Evolutionary conservation across 495 filamentous ascomycete genomes (phyloP).

Genomic region (Penicillium egyptiacum): DNA sequence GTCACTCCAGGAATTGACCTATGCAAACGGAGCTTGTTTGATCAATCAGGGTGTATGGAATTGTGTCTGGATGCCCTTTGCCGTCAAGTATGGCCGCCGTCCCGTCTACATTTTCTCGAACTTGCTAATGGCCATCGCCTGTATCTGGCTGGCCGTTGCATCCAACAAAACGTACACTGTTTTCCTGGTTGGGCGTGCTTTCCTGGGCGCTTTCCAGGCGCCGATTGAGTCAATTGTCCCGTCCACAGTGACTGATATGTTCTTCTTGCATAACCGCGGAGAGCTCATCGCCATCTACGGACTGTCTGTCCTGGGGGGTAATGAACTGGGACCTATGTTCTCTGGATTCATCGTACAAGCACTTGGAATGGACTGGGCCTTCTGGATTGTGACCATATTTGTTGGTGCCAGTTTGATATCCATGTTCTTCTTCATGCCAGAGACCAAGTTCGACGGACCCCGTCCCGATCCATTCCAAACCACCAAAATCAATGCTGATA

Average conservation of each 20-base stretch:
- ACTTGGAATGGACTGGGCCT: constrained; percentile 50
- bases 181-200: constrained; percentile 45
- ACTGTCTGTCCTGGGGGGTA: constrained; percentile 44
- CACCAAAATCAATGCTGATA: neutral
- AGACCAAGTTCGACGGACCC: constrained; percentile 42
- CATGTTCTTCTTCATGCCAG: constrained; percentile 53
- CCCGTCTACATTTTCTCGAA: constrained; percentile 44
- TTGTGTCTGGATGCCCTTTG: constrained; percentile 54
- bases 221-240: constrained; percentile 53
- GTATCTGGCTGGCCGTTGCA: constrained; percentile 47
- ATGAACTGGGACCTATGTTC: constrained; percentile 48
- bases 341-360: constrained; percentile 51
- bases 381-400: constrained; percentile 49
- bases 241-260: constrained; percentile 55
- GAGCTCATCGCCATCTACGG: constrained; percentile 47
- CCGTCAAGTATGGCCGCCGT: constrained; percentile 54
- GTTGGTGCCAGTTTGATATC: constrained; percentile 44
- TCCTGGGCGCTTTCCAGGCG: constrained; percentile 51
- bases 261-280: constrained; percentile 60
- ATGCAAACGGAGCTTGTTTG: constrained; percentile 15
- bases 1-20: constrained; percentile 33
- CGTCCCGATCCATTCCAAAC: constrained; percentile 13
- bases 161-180: constrained; percentile 36
- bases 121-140: constrained; percentile 34
- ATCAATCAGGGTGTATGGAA: constrained; percentile 46